Conservation (phyloP, 2,329 filamentous ascomycete genomes). For the Akanthomyces dipterigenus region DNA sequence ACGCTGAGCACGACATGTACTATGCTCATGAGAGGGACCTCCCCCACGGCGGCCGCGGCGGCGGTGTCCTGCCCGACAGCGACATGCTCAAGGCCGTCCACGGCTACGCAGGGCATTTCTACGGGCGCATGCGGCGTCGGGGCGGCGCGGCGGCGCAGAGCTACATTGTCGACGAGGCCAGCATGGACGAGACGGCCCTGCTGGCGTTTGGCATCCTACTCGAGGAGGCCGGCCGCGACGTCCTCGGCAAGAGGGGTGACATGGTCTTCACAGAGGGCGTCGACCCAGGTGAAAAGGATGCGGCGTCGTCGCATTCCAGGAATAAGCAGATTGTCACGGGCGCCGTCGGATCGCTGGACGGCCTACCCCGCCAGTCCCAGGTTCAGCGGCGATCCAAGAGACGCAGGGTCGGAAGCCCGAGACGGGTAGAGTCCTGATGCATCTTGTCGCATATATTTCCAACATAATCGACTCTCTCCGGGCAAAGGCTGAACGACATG, state of each 20-base stretch:
- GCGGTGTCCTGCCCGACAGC: conserved; percentile 54
- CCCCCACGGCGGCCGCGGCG: conserved; percentile 36
- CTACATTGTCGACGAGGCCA: conserved; percentile 42
- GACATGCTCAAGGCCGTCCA: conserved; percentile 66
- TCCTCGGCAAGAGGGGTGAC: conserved; percentile 59
- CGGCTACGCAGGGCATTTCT: conserved; percentile 60
- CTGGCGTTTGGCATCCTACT: conserved; percentile 68
- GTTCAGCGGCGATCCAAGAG: not conserved
- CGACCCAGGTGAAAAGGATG: not conserved
- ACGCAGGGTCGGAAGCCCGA: not conserved
- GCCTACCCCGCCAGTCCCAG: not conserved
- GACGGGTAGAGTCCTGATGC: not conserved
- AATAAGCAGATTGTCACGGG: not conserved
- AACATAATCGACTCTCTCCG: too few relatives aligned
- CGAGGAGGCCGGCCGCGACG: conserved; percentile 59
- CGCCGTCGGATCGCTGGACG: not conserved
- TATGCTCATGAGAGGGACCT: conserved; percentile 54
- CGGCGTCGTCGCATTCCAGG: not conserved
- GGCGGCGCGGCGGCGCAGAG: conserved; percentile 12
- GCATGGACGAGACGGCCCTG: conserved; percentile 73
- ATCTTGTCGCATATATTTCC: not conserved
- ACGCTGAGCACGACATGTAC: conserved; percentile 66
- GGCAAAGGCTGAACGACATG: too few relatives aligned
- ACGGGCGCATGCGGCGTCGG: conserved; percentile 26
- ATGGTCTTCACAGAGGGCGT: conserved; percentile 61